phyloP scores from a whole-genome alignment of 1,284 basidiomycete species.

The Ustilago tritici region DNA sequence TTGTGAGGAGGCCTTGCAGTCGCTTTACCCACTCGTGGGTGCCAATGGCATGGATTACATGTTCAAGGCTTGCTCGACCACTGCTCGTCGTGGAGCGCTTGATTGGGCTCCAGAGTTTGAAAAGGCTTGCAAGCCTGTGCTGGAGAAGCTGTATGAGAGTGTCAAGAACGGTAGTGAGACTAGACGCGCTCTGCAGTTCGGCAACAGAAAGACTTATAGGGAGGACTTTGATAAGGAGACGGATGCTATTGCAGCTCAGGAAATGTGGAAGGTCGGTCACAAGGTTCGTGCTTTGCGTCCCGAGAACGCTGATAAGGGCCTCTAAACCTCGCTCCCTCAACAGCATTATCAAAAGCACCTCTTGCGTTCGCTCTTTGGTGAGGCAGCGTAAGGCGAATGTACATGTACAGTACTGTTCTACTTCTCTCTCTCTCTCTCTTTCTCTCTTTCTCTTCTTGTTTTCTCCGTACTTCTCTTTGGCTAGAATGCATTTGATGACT shows the following conservation, averaged over 20 bases:
- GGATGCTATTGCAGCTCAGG: conserved; percentile 93
- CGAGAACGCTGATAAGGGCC: conserved; percentile 56
- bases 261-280: conserved; percentile 80
- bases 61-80: conserved; percentile 94
- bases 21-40: conserved; percentile 96
- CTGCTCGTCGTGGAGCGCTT: conserved; percentile 95
- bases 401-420: conserved; percentile 10
- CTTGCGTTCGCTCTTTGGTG: background rate
- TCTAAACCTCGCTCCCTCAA: conserved; percentile 20
- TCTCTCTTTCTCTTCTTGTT: conserved; percentile 9
- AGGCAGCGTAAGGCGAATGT: background rate
- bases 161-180: conserved; percentile 96
- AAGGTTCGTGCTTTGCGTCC: conserved; percentile 66
- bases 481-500: conserved; percentile 7
- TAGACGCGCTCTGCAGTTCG: conserved; percentile 95
- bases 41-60: conserved; percentile 99
- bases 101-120: conserved; percentile 99
- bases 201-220: conserved; percentile 90
- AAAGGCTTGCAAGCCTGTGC: conserved; percentile 90
- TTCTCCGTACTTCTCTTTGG: conserved; percentile 4
- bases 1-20: conserved; percentile 94
- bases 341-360: background rate
- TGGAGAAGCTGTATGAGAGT: conserved; percentile 93
- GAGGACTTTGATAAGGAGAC: conserved; percentile 93
- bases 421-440: conserved; percentile 2